Base-by-base conservation (phyloP, 2,329 filamentous ascomycete species). In the Aspergillus oerlinghausenensis region DNA sequence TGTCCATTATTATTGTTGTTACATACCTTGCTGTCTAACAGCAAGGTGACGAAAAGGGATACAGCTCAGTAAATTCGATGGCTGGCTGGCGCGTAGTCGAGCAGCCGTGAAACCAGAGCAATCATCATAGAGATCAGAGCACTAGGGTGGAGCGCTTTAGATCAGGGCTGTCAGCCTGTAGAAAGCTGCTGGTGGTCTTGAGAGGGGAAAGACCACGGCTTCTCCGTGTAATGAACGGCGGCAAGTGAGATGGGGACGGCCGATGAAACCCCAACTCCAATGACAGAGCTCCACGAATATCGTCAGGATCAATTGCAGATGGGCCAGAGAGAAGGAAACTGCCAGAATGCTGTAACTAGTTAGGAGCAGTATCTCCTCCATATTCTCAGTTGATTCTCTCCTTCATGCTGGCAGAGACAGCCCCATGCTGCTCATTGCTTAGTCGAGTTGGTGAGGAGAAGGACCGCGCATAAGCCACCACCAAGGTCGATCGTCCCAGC, bases 401-500 rank as follows among this genome's bases (percentile, higher is more conserved):
- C 43, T 7, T 47, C 23, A 11, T 47, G 14, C 28, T 29, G 49
- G n/a, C 25, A 49, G 49, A 23, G 28, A 29, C 28, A 29, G 28
- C 28, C 11, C 28, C 14, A 32, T 32, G 11, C 29, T 32, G 29
- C 29, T 32, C 25, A 49, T 32, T 40, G 32, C 14, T 50, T 28
- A 32, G 32, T 40, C 25, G 50, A 52, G 43, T 32, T 42, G 56
- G 32, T 50, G 54, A 17, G 47, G 29, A 45, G 43, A 43, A 50
- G 38, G 43, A 52, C 56, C 51, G 51, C 23, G 52, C n/a, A 26
- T 17, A 26, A 49, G 42, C 21, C 49, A 57, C 50, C 55, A 43
- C 21, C 49, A 52, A 28, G 49, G 58, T 55, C 54, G 58, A 63
- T 63, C 60, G 52, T 51, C 51, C 54, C 51, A 50, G 59, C 57